phyloP scores from a whole-genome alignment of 768 basidiomycete genomes.

The Piloderma croceum region DNA sequence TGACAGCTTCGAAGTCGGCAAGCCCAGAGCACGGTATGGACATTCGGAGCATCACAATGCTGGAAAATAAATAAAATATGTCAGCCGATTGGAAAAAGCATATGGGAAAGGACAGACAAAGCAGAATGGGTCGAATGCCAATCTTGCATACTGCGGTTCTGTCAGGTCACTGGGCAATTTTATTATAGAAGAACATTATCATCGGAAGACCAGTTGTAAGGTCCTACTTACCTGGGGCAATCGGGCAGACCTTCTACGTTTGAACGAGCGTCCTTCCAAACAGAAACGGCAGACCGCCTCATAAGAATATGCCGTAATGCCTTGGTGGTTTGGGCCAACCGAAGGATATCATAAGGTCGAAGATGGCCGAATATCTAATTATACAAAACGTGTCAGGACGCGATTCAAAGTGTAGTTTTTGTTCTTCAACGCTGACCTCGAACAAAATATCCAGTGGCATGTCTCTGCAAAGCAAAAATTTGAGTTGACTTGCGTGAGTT shows the following conservation, averaged over 20 bases:
- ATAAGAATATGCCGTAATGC: background rate
- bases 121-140: conserved; percentile 12
- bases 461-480: too few relatives aligned
- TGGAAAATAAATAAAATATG: too few relatives aligned
- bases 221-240: conserved; percentile 43
- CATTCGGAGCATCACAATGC: too few relatives aligned
- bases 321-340: background rate
- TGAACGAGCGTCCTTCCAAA: conserved; percentile 30
- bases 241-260: conserved; percentile 41
- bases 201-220: too few relatives aligned
- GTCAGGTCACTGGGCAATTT: too few relatives aligned
- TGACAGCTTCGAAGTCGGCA: too few relatives aligned
- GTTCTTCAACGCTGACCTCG: conserved; percentile 24
- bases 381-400: background rate
- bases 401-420: conserved; percentile 1
- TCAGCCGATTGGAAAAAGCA: too few relatives aligned
- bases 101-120: conserved; percentile 7
- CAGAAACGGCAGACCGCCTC: background rate
- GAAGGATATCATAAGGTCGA: background rate
- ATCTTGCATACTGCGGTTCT: conserved; percentile 13
- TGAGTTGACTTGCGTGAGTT: too few relatives aligned
- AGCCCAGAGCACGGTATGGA: too few relatives aligned
- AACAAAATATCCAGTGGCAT: conserved; percentile 31
- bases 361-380: conserved; percentile 2
- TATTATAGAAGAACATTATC: too few relatives aligned